Evolutionary conservation across 768 basidiomycete species (phyloP).

Genomic region (Brasilioporus rufonigricans): DNA sequence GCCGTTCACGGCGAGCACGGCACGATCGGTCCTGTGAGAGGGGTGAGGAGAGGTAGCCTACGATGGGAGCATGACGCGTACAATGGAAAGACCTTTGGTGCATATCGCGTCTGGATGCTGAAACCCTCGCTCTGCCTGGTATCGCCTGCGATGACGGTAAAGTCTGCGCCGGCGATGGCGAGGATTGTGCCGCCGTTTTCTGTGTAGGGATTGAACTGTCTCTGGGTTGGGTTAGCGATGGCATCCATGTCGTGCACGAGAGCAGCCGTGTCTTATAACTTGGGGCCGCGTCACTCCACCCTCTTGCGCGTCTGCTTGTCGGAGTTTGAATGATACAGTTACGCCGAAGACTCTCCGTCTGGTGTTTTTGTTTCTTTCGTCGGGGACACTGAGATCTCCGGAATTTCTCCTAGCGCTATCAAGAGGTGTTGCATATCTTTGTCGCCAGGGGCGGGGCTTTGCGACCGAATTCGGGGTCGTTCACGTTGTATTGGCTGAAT

Average conservation of each 20-base stretch:
- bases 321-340: constrained; percentile 9
- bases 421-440: no score
- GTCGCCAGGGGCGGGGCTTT: no score
- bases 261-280: background rate
- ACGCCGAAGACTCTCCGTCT: no score
- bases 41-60: background rate
- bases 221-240: constrained; percentile 44
- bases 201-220: constrained; percentile 83
- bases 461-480: no score
- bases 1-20: constrained; percentile 93
- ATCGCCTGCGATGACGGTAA: constrained; percentile 93
- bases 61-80: constrained; percentile 40
- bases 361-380: no score
- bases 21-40: constrained; percentile 75
- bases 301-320: background rate
- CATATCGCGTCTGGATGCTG: constrained; percentile 96
- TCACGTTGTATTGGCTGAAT: no score
- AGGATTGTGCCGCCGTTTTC: constrained; percentile 97
- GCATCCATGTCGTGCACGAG: constrained; percentile 1
- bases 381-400: no score
- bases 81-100: constrained; percentile 93
- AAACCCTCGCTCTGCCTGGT: constrained; percentile 97
- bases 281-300: constrained; percentile 10
- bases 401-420: no score
- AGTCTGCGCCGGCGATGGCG: constrained; percentile 91